A percentile compares a stretch with the other conserved stretches of the same genome.
phyloP scores from a whole-genome alignment of 768 basidiomycete species.

The Tubosaeta sp. region DNA sequence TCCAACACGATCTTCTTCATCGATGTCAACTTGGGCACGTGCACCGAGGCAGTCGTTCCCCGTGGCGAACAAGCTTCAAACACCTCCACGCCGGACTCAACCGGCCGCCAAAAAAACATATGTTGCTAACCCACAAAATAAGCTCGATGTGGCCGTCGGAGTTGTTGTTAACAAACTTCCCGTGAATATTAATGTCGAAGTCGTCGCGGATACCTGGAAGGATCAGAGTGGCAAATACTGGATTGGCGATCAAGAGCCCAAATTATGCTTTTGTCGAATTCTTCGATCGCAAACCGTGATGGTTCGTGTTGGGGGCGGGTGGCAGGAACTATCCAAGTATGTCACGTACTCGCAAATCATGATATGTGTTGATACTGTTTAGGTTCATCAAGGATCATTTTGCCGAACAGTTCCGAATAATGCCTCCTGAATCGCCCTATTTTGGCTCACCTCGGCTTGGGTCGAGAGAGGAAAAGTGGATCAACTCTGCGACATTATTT shows the following conservation, averaged over 20 bases:
- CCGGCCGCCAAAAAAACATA: constrained; percentile 59
- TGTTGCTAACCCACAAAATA: constrained; percentile 83
- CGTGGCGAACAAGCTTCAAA: constrained; percentile 37
- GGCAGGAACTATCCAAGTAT: constrained; percentile 87
- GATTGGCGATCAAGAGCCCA: constrained; percentile 91
- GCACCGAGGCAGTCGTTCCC: constrained; percentile 63
- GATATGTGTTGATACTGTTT: constrained; percentile 7
- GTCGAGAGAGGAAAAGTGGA: constrained; percentile 72
- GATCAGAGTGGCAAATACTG: constrained; percentile 94
- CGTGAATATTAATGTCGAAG: constrained; percentile 78
- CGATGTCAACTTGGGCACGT: constrained; percentile 62
- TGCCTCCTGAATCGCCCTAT: constrained; percentile 56
- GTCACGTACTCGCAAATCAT: constrained; percentile 23
- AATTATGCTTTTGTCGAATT: constrained; percentile 88
- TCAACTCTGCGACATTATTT: constrained; percentile 69
- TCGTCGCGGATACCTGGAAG: constrained; percentile 81
- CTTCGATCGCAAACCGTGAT: constrained; percentile 89
- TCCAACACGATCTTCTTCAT: constrained; percentile 39
- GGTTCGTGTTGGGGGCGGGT: constrained; percentile 95
- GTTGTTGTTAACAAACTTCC: constrained; percentile 87
- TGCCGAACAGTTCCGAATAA: constrained; percentile 73
- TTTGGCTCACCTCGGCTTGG: constrained; percentile 37
- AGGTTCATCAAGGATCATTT: constrained; percentile 88
- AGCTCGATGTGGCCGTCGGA: constrained; percentile 89
- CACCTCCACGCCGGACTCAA: constrained; percentile 43